Conservation (phyloP, 2,329 filamentous ascomycete species). For the Dothistroma pini region DNA sequence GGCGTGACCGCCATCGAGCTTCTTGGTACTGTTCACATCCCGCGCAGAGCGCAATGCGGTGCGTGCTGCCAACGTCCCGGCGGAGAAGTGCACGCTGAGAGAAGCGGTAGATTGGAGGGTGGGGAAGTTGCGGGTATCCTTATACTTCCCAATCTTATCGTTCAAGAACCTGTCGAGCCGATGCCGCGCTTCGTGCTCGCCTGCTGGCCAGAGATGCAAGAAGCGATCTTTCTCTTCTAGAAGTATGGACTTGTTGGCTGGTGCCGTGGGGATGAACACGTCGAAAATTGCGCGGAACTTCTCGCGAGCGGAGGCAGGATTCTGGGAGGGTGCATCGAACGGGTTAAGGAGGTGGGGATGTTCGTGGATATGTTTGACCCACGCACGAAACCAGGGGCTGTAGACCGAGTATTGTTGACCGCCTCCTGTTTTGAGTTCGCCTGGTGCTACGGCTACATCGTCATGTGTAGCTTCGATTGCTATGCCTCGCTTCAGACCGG, state of each 20-base stretch:
- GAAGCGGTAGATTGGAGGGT: constrained; percentile 60
- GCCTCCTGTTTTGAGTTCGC: constrained; percentile 59
- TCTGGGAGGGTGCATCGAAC: constrained; percentile 55
- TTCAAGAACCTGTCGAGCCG: constrained; percentile 66
- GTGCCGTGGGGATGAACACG: constrained; percentile 57
- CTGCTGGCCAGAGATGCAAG: constrained; percentile 64
- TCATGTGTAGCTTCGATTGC: constrained; percentile 72
- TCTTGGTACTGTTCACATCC: constrained; percentile 58
- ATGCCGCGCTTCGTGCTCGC: constrained; percentile 66
- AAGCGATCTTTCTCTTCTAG: constrained; percentile 58
- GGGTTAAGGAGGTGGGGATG: constrained; percentile 65
- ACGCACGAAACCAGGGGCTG: constrained; percentile 73
- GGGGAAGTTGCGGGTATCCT: constrained; percentile 63
- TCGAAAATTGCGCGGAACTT: constrained; percentile 58
- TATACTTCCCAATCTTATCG: constrained; percentile 60
- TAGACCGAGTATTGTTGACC: constrained; percentile 84
- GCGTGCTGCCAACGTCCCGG: constrained; percentile 64
- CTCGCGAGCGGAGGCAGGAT: constrained; percentile 49
- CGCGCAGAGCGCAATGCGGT: constrained; percentile 63
- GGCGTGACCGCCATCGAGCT: constrained; percentile 62
- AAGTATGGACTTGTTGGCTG: constrained; percentile 59
- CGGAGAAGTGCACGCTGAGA: constrained; percentile 68
- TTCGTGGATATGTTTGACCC: constrained; percentile 68
- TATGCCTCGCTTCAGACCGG: constrained; percentile 60
- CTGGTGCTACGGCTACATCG: constrained; percentile 76